phyloP scores from a whole-genome alignment of 352 stramenopile species.

The Globisporangium okanoganense region DNA sequence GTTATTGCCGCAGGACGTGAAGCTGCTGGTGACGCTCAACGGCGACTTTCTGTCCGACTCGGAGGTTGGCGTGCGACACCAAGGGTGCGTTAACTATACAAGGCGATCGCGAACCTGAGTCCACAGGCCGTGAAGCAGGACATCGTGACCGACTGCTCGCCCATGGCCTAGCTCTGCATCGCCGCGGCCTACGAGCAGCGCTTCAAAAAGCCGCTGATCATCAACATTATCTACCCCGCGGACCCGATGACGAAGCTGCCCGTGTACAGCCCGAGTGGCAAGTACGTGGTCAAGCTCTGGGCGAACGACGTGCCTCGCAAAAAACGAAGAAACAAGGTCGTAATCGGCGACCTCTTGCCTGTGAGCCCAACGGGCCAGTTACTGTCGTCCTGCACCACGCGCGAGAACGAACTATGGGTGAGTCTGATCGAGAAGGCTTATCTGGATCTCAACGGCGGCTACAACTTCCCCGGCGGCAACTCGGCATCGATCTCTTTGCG shows the following conservation, averaged over 20 bases:
- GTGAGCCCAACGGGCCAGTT: conserved; percentile 76
- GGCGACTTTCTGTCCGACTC: conserved; percentile 76
- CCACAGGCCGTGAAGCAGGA: conserved; percentile 84
- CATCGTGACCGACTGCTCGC: conserved; percentile 92
- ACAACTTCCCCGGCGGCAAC: conserved; percentile 97
- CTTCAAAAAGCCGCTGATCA: conserved; percentile 91
- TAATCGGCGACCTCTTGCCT: conserved; percentile 95
- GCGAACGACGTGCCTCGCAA: conserved; percentile 92
- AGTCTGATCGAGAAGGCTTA: conserved; percentile 98
- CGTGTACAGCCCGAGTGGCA: conserved; percentile 89
- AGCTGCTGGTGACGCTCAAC: conserved; percentile 69
- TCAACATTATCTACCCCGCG: conserved; percentile 94
- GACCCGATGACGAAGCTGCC: conserved; percentile 58
- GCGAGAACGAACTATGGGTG: conserved; percentile 88
- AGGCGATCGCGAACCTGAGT: conserved; percentile 65
- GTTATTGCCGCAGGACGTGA: conserved; percentile 36
- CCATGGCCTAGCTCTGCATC: conserved; percentile 92
- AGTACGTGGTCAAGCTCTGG: conserved; percentile 97
- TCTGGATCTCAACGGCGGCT: conserved; percentile 96
- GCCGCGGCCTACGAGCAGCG: conserved; percentile 88
- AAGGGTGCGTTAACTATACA: conserved; percentile 33
- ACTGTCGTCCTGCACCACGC: conserved; percentile 81
- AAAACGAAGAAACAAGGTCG: too few relatives aligned
- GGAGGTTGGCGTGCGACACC: conserved; percentile 51
- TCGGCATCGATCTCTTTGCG: conserved; percentile 97